Conservation (phyloP, 1,284 basidiomycete species). For the Cystobasidium slooffiae region DNA sequence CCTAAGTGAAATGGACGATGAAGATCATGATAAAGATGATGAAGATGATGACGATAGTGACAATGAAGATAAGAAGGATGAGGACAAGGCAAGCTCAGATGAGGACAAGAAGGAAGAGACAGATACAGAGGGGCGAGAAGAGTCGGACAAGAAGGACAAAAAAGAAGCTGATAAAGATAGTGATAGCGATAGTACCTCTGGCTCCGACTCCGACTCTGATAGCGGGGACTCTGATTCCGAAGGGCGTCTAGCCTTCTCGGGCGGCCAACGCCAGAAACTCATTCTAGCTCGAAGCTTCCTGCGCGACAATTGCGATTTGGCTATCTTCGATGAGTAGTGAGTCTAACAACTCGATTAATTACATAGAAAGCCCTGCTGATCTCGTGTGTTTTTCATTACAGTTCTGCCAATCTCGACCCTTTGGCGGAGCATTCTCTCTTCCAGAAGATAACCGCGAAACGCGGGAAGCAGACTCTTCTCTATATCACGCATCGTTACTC, state of each 20-base stretch:
- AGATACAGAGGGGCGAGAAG: background rate
- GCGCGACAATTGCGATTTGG: conserved; percentile 27
- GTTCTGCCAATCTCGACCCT: conserved; percentile 39
- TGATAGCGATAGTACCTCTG: background rate
- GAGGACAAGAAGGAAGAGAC: background rate
- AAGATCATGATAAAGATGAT: conserved; percentile 34
- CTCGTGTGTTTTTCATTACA: background rate
- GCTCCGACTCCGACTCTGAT: background rate
- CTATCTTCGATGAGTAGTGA: conserved; percentile 42
- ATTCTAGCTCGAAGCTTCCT: conserved; percentile 38
- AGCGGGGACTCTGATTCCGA: conserved; percentile 7
- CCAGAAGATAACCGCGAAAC: conserved; percentile 37
- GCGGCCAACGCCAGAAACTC: conserved; percentile 38
- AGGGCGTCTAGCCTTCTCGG: conserved; percentile 30
- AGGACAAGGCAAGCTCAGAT: background rate
- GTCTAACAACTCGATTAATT: background rate
- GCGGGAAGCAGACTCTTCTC: conserved; percentile 34
- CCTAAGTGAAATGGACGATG: conserved; percentile 43
- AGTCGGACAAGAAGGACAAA: background rate
- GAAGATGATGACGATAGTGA: conserved; percentile 10
- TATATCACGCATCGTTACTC: conserved; percentile 40
- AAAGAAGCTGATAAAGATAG: background rate
- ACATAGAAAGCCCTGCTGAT: background rate
- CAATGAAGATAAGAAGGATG: background rate
- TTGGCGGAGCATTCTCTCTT: conserved; percentile 39